phyloP scores from a whole-genome alignment of 2,329 filamentous ascomycete genomes.

The Colletotrichum tropicicola region DNA sequence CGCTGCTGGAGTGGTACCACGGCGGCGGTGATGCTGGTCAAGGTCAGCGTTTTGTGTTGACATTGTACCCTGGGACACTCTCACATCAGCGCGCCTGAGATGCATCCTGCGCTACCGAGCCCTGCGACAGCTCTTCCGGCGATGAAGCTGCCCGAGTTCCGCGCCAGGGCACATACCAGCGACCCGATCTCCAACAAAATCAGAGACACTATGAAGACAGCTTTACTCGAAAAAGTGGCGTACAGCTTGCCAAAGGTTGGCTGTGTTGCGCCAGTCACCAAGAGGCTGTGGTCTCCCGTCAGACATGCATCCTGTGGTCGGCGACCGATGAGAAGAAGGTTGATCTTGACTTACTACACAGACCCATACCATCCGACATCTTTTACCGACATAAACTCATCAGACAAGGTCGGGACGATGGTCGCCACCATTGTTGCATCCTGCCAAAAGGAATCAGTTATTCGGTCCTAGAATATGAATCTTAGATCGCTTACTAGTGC shows the following conservation, averaged over 20 bases:
- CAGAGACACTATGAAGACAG: conserved; percentile 30
- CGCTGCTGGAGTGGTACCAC: conserved; percentile 37
- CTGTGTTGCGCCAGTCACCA: conserved; percentile 37
- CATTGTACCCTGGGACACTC: conserved; percentile 37
- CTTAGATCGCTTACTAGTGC: background rate
- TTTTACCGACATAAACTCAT: conserved; percentile 44
- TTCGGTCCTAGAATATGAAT: background rate
- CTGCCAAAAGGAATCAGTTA: background rate
- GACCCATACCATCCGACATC: conserved; percentile 59
- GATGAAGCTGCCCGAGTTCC: conserved; percentile 4
- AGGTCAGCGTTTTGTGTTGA: conserved; percentile 37
- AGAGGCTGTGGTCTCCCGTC: conserved; percentile 27
- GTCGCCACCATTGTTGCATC: conserved; percentile 11
- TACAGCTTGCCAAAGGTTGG: conserved; percentile 38
- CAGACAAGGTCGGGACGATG: conserved; percentile 31
- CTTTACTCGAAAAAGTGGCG: conserved; percentile 47
- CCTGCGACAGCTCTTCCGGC: conserved; percentile 11
- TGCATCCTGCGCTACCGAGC: conserved; percentile 33
- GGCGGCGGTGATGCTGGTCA: conserved; percentile 39
- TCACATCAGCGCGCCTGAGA: conserved; percentile 49
- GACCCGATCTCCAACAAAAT: background rate
- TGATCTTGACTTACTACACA: conserved; percentile 36
- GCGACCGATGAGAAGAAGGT: background rate
- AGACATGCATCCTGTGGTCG: background rate
- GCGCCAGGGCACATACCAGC: conserved; percentile 8